Evolutionary conservation across 352 stramenopile species (phyloP).

Genomic region (Phytopythium cucurbitacearum): DNA sequence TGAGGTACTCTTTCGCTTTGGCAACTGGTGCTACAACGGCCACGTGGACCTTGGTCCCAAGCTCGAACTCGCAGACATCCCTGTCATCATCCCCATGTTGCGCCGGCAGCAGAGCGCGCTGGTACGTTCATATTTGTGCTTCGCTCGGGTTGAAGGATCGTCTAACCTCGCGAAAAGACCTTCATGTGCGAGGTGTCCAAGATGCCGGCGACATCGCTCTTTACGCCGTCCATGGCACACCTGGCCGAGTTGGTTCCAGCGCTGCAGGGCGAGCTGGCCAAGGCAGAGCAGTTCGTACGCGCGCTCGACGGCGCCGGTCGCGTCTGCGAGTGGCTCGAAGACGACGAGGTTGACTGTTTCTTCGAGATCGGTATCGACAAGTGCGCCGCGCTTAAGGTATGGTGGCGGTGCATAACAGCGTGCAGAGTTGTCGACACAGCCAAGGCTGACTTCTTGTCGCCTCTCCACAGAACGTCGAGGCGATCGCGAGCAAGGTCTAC

Average conservation of each 20-base stretch:
- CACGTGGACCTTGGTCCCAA: conserved; percentile 89
- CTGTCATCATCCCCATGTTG: conserved; percentile 92
- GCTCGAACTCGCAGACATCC: conserved; percentile 88
- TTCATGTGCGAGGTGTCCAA: conserved; percentile 92
- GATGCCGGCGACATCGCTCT: conserved; percentile 87
- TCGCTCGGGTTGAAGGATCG: no score
- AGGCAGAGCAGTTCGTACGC: conserved; percentile 83
- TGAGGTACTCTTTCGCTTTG: conserved; percentile 94
- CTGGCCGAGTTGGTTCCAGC: conserved; percentile 67
- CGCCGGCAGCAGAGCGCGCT: conserved; percentile 90
- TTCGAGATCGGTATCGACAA: conserved; percentile 89
- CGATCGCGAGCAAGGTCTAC: conserved; percentile 94
- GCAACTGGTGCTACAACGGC: conserved; percentile 94
- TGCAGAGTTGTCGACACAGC: no score
- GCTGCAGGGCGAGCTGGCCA: conserved; percentile 87
- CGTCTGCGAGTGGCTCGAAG: conserved; percentile 86
- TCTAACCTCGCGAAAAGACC: conserved; percentile 25
- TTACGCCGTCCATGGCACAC: conserved; percentile 86
- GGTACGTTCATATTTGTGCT: conserved; percentile 18
- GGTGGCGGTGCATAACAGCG: no score
- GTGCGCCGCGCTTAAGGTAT: conserved; percentile 52
- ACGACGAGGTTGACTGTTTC: conserved; percentile 88
- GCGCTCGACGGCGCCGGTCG: conserved; percentile 41
- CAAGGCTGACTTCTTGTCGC: conserved; percentile 8
- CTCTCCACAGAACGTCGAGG: conserved; percentile 77